A percentile compares a stretch with the other conserved stretches of the same genome.
These are phyloP conservation scores for Westerdykella ornata DNA, from an alignment of 2,329 filamentous ascomycete genomes.

Conservation along the genomic window DNA sequence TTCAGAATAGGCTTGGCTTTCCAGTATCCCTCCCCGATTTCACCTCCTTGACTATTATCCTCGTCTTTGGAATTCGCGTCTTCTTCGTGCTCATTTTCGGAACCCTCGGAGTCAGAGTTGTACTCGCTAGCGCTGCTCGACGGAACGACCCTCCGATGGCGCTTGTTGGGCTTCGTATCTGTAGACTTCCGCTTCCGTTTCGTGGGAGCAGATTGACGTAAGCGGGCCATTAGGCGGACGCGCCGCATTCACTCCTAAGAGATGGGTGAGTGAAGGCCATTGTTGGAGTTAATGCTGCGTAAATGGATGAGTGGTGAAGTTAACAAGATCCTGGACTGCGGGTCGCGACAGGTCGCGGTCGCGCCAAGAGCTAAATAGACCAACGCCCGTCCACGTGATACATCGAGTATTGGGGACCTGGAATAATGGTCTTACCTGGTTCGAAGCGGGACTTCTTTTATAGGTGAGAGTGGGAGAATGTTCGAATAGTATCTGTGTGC, in stretches of 20 bases:
- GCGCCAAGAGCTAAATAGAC: conserved; percentile 44
- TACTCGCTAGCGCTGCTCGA: too few species aligned
- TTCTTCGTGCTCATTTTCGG: conserved; percentile 6
- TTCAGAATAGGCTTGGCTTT: conserved; percentile 24
- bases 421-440: too few species aligned
- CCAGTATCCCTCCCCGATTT: conserved; percentile 8
- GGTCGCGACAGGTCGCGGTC: conserved; percentile 25
- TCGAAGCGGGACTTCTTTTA: too few species aligned
- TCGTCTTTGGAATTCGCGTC: too few species aligned
- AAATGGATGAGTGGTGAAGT: not conserved
- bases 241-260: not conserved
- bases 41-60: conserved; percentile 14
- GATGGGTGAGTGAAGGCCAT: not conserved
- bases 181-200: not conserved
- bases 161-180: not conserved
- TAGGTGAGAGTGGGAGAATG: conserved; percentile 56
- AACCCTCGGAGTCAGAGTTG: too few species aligned
- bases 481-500: too few species aligned
- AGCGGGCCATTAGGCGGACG: not conserved
- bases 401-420: conserved; percentile 52
- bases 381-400: conserved; percentile 59
- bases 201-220: not conserved
- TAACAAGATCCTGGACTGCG: not conserved
- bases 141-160: not conserved
- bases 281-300: not conserved